These are phyloP conservation scores for Canavalia gladiata DNA, from an alignment of 306 rosid species.

Conservation along the genomic window DNA sequence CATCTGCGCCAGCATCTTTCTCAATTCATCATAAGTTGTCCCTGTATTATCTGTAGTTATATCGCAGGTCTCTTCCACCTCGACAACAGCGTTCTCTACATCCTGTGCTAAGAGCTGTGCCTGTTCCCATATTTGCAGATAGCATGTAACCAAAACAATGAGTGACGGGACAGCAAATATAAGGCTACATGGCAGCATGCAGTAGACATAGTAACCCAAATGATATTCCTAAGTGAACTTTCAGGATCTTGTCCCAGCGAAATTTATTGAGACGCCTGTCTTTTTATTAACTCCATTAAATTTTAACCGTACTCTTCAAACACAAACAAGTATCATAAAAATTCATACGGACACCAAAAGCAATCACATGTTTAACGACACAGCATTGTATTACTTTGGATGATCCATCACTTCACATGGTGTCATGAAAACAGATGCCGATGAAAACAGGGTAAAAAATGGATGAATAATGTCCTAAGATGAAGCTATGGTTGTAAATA, in stretches of 20 bases:
- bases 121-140: conserved; percentile 61
- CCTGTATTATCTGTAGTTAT: conserved; percentile 41
- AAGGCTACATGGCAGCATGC: conserved; percentile 5
- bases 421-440: conserved; percentile 29
- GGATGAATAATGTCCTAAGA: neutral
- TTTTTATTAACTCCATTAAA: neutral
- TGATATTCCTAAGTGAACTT: conserved; percentile 1
- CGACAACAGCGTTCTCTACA: conserved; percentile 59
- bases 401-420: conserved; percentile 22
- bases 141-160: conserved; percentile 38
- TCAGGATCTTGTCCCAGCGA: conserved; percentile 22
- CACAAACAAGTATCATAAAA: conserved; percentile 4
- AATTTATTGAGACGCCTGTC: conserved; percentile 5
- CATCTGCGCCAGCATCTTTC: conserved; percentile 72
- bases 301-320: conserved; percentile 9
- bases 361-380: conserved; percentile 1
- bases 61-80: conserved; percentile 50
- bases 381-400: neutral
- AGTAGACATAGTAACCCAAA: conserved; percentile 21
- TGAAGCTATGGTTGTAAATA: neutral
- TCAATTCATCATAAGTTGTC: conserved; percentile 64
- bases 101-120: conserved; percentile 92
- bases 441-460: conserved; percentile 6
- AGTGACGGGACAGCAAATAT: conserved; percentile 34
- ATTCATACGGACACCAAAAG: neutral